Evolutionary conservation across 2,329 filamentous ascomycete species (phyloP).

Genomic region (Pleoardoris graminearum): DNA sequence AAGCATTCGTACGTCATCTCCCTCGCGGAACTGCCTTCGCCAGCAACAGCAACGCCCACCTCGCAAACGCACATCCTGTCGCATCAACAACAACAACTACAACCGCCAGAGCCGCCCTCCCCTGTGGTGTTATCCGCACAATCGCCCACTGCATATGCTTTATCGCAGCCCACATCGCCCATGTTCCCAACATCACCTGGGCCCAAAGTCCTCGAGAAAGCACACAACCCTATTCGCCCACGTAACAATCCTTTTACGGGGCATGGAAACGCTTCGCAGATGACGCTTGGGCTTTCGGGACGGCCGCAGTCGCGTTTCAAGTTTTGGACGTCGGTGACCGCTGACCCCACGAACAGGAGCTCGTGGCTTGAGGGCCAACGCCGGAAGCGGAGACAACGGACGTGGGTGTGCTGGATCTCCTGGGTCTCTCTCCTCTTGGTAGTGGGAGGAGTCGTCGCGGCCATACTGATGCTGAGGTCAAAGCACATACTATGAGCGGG

Average conservation of each 20-base stretch:
- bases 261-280: conserved; percentile 23
- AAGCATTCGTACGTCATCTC: conserved; percentile 47
- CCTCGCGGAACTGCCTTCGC: conserved; percentile 17
- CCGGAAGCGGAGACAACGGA: conserved; percentile 52
- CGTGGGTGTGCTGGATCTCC: conserved; percentile 54
- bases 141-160: not conserved
- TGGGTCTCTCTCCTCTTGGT: conserved; percentile 53
- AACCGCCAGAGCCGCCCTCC: conserved; percentile 1
- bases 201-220: conserved; percentile 5
- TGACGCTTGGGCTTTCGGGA: conserved; percentile 27
- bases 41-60: conserved; percentile 22
- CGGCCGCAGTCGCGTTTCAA: conserved; percentile 33
- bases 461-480: conserved; percentile 50
- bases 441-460: conserved; percentile 50
- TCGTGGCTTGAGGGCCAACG: conserved; percentile 59
- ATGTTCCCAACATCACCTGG: not conserved
- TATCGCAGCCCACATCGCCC: conserved; percentile 10
- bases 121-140: not conserved
- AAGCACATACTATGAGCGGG: conserved; percentile 45
- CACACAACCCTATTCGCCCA: conserved; percentile 12
- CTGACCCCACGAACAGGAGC: conserved; percentile 47
- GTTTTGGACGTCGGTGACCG: conserved; percentile 38
- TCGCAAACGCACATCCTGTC: conserved; percentile 19
- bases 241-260: conserved; percentile 12
- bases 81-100: no score